These are phyloP conservation scores for Penicillium sp. DNA, from an alignment of 2,329 filamentous ascomycete genomes.

Conservation along the genomic window DNA sequence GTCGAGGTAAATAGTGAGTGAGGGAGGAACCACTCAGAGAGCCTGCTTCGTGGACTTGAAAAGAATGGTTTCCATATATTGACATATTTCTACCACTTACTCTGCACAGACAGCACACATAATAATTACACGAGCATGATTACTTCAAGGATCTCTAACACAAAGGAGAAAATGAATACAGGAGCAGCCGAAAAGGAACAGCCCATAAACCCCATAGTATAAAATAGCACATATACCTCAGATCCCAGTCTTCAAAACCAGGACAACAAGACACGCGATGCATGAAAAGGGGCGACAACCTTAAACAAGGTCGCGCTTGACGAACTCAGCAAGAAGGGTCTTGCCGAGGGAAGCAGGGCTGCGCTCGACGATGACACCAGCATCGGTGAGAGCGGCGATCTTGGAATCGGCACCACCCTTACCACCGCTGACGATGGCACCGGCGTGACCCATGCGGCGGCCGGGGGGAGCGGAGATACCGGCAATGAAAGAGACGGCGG, in stretches of 20 bases:
- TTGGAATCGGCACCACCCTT: conserved; percentile 98
- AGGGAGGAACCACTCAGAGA: not conserved
- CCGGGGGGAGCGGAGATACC: conserved; percentile 96
- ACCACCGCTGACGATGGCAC: conserved; percentile 94
- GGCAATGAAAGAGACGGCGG: conserved; percentile 96
- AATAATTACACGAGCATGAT: conserved; percentile 35
- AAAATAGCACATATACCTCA: conserved; percentile 25
- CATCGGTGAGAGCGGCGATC: conserved; percentile 89
- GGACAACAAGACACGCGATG: conserved; percentile 21
- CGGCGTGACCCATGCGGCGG: conserved; percentile 97
- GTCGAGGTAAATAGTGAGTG: not conserved
- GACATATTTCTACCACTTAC: conserved; percentile 3
- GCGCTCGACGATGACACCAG: conserved; percentile 94
- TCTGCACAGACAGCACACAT: conserved; percentile 8
- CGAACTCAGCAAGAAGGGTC: conserved; percentile 91
- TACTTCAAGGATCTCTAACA: conserved; percentile 40
- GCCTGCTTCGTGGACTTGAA: not conserved
- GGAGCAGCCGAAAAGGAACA: conserved; percentile 24
- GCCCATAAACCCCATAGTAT: conserved; percentile 22
- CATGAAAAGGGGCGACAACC: conserved; percentile 15
- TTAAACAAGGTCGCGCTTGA: conserved; percentile 93
- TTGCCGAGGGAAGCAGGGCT: conserved; percentile 90
- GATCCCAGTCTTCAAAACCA: conserved; percentile 18
- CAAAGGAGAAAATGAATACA: conserved; percentile 34
- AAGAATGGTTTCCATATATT: not conserved